Evolutionary conservation across 2,329 filamentous ascomycete genomes (phyloP), one percentile per base, ranked within the genome.

Genomic region (Trichoderma gracile): DNA sequence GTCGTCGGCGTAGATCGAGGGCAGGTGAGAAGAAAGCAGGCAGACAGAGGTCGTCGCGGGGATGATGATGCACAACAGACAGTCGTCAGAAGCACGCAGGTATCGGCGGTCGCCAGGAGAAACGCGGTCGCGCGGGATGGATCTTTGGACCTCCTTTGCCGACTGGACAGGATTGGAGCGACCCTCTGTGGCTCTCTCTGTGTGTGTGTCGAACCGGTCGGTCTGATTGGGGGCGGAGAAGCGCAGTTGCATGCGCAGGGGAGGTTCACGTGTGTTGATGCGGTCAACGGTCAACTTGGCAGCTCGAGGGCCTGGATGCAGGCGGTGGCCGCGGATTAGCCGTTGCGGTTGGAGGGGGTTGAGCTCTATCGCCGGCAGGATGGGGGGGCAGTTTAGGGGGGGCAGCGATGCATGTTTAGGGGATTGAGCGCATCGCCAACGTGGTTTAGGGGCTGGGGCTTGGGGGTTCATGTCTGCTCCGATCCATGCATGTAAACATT

Each of bases 121-220:
- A 57, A 68, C 66, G 67, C 68, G 67, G 66, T 68, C 69, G 69
- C 65, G 68, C 67, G 61, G 66, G 33, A 66, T 66, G 30, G 30
- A 33, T 33, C 30, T 55, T 49, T 64, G 64, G 53, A 52, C 49
- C 45, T 62, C 63, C 54, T 55, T 55, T 64, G 54, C 30, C 49
- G 49, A 45, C 38, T 38, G 33, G 33, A 45, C 38, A 14, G 33
- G 33, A 38, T 10, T 38, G 50, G 65, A 53, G 49, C 40, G 52
- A 42, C 59, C 49, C 49, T 54, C 59, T 61, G 33, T 38, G 33
- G 12, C 33, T 54, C 50, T 33, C 65, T 50, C 14, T 38, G 33
- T 38, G 33, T 38, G 33, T 38, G 33, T 38, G 33, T 38, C 33
- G 57, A 23, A 60, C 47, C 42, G 27, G 46, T 42, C 62, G 30